Base-by-base conservation (phyloP, 225 moss, liverwort and hornwort genomes). In the Neckera pumila region DNA sequence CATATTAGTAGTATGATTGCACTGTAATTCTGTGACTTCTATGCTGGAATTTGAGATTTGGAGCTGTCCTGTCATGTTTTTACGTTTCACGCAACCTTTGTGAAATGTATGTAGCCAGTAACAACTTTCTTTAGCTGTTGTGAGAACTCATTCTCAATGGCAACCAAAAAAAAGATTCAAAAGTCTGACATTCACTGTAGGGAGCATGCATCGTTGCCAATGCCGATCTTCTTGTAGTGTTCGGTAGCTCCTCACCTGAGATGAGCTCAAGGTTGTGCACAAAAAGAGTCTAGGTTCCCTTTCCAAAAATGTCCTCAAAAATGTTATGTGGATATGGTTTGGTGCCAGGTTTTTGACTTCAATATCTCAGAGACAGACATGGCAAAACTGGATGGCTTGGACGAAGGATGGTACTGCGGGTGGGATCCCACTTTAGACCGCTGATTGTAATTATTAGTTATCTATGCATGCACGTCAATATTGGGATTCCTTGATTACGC, bases 271-370 rank as follows among this genome's bases (percentile, higher is more conserved):
- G 71, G 26, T 42, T 71, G 26, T 71, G 42, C 42, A 71, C 49
- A 31, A 47, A 74, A 47, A 19, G 74, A 31, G 43, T 17, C 9
- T 49, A 21, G 49, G 20, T 49, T 76, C 15, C 12, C 40, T 38
- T 76, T 76, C 31, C 53, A 12, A 77, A 17, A 23, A 53, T 54
- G 34, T 58, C 27, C 79, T 66, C 42, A 79, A 79, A 58, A 67
- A 87, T 86, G 30, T 57, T 53, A 10, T 67, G 79, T 88, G 89
- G 70, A 61, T 74, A 42, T 89, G 65, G 62, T 43, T 87, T 63
- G 81, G 61, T 92, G 67, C 53, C 92, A 97, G 96, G 98, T 98
- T n/a, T 98, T 96, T 69, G 96, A 98, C 86, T 98, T 98, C 70
- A 92, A 93, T 79, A 98, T 98, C 23, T 92, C 91, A 59, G 90